Evolutionary conservation across 2,329 filamentous ascomycete genomes (phyloP).

Genomic region (Alternaria viburni): DNA sequence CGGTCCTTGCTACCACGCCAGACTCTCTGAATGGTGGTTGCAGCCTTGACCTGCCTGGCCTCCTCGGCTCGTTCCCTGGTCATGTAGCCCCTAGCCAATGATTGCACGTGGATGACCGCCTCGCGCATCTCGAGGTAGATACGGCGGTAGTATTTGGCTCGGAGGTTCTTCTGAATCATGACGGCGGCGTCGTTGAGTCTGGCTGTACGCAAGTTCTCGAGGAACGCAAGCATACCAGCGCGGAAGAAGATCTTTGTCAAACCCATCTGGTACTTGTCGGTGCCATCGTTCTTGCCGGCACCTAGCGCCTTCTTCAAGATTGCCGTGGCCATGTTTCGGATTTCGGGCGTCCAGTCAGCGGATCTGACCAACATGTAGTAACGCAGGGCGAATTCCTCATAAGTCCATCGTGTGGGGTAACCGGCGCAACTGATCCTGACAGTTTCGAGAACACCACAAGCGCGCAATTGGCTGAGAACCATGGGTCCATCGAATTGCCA

Average conservation of each 20-base stretch:
- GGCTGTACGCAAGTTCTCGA: conserved; percentile 90
- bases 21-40: conserved; percentile 91
- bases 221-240: conserved; percentile 96
- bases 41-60: conserved; percentile 81
- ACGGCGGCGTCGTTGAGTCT: conserved; percentile 92
- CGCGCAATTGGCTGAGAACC: conserved; percentile 95
- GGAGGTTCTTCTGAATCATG: conserved; percentile 98
- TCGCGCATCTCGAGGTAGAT: conserved; percentile 87
- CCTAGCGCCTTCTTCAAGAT: conserved; percentile 88
- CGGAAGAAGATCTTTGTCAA: conserved; percentile 99
- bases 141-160: conserved; percentile 91
- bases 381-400: conserved; percentile 94
- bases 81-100: conserved; percentile 76
- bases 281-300: conserved; percentile 66
- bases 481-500: conserved; percentile 99
- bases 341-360: conserved; percentile 88
- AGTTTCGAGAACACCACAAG: conserved; percentile 98
- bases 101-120: conserved; percentile 80
- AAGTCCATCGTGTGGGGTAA: conserved; percentile 97
- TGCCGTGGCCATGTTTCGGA: conserved; percentile 89
- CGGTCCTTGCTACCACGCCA: conserved; percentile 94
- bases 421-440: conserved; percentile 97
- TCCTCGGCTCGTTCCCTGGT: conserved; percentile 81
- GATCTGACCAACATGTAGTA: conserved; percentile 99
- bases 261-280: conserved; percentile 96